Conservation (phyloP, 1,284 basidiomycete species). For the Laetiporus sulphureus region DNA sequence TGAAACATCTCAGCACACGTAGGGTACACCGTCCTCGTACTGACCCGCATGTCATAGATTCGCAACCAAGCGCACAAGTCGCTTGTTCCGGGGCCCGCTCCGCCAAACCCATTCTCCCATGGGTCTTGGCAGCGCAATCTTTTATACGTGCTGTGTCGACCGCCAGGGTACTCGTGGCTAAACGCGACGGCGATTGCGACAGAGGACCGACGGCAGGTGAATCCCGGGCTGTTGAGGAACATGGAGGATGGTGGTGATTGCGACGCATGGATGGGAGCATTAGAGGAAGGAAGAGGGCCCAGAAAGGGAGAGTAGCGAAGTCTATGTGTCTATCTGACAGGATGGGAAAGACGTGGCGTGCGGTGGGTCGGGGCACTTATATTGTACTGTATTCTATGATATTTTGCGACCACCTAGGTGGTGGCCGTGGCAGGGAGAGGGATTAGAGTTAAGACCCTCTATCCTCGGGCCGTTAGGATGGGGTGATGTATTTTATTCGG, state of each 20-base stretch:
- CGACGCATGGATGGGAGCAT: constrained; percentile 16
- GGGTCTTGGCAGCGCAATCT: constrained; percentile 66
- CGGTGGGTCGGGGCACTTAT: not conserved
- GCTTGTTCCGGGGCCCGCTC: constrained; percentile 50
- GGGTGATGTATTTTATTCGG: not conserved
- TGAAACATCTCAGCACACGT: constrained; percentile 29
- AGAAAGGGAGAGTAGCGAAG: constrained; percentile 9
- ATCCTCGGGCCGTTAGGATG: not conserved
- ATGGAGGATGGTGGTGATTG: constrained; percentile 4
- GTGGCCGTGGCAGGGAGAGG: not conserved
- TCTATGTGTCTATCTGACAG: constrained; percentile 3
- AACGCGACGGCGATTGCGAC: constrained; percentile 47
- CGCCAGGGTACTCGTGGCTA: constrained; percentile 66
- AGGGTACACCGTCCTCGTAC: not conserved
- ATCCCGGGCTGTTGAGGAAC: constrained; percentile 41
- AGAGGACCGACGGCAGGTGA: constrained; percentile 62
- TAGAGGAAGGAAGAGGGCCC: constrained; percentile 17
- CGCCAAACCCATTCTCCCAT: constrained; percentile 75
- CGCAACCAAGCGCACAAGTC: constrained; percentile 74
- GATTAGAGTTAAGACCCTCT: no score
- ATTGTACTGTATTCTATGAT: not conserved
- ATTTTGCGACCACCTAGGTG: not conserved
- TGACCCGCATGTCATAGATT: constrained; percentile 37
- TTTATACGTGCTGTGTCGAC: constrained; percentile 63
- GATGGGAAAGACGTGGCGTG: not conserved